Evolutionary conservation across 2,329 filamentous ascomycete species (phyloP).

Genomic region (Colletotrichum aenigma): DNA sequence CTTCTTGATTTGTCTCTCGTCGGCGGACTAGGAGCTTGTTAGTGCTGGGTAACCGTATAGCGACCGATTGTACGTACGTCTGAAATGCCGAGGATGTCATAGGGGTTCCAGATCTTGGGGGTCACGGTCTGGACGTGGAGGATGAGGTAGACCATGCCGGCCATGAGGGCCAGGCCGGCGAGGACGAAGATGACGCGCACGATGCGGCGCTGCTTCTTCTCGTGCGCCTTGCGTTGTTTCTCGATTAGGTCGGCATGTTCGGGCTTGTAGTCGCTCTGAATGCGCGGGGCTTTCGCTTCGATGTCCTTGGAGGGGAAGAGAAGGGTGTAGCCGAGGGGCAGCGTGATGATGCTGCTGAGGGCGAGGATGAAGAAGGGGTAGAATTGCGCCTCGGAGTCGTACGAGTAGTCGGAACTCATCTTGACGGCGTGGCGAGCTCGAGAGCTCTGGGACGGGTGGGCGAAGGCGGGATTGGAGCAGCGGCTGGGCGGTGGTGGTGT

Average conservation of each 20-base stretch:
- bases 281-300: slow-evolving; percentile 80
- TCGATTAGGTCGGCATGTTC: slow-evolving; percentile 85
- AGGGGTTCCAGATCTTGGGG: slow-evolving; percentile 92
- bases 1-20: slow-evolving; percentile 89
- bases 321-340: slow-evolving; percentile 89
- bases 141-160: slow-evolving; percentile 91
- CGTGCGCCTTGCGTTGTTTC: slow-evolving; percentile 81
- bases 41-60: neutral
- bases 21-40: slow-evolving; percentile 61
- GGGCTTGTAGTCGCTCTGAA: slow-evolving; percentile 81
- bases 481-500: neutral
- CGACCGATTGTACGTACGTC: slow-evolving; percentile 59
- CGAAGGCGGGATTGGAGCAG: neutral
- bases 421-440: slow-evolving; percentile 42
- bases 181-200: slow-evolving; percentile 82
- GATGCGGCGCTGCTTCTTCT: slow-evolving; percentile 85
- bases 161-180: slow-evolving; percentile 82
- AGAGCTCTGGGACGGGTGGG: slow-evolving; percentile 31
- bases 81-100: slow-evolving; percentile 87
- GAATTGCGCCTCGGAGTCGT: slow-evolving; percentile 97
- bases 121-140: slow-evolving; percentile 72
- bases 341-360: slow-evolving; percentile 82
- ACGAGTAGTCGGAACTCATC: slow-evolving; percentile 96
- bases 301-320: slow-evolving; percentile 78
- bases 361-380: slow-evolving; percentile 99